phyloP scores from a whole-genome alignment of 495 filamentous ascomycete species.

The Friedmanniomyces simplex region DNA sequence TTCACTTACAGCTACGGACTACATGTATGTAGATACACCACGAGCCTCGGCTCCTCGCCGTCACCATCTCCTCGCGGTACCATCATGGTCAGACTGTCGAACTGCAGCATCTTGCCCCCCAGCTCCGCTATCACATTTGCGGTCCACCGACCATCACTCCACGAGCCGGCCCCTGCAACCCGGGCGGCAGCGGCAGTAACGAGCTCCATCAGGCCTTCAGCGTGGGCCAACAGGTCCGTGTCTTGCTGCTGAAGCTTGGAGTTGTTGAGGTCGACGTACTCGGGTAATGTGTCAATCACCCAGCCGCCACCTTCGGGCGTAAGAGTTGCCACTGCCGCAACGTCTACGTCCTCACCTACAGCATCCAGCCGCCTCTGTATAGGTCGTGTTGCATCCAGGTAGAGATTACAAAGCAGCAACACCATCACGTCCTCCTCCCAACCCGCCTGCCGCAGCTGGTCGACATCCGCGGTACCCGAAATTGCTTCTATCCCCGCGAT shows the following conservation, averaged over 20 bases:
- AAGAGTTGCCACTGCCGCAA: neutral
- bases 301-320: neutral
- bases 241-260: neutral
- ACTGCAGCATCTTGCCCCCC: slow-evolving; percentile 15
- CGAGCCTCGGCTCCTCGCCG: slow-evolving; percentile 7
- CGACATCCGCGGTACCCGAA: slow-evolving; percentile 9
- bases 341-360: too few relatives aligned
- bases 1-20: neutral
- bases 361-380: neutral
- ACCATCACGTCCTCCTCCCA: slow-evolving; percentile 24
- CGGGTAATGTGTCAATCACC: neutral
- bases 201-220: slow-evolving; percentile 2
- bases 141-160: slow-evolving; percentile 11
- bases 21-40: slow-evolving; percentile 17
- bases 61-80: neutral
- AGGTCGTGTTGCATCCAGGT: neutral
- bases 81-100: slow-evolving; percentile 17
- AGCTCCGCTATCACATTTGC: slow-evolving; percentile 3
- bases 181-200: neutral
- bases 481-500: slow-evolving; percentile 12
- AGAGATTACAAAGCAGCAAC: slow-evolving; percentile 10
- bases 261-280: neutral
- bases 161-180: neutral
- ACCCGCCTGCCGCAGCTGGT: slow-evolving; percentile 13
- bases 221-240: neutral